Percentiles rank a stretch among this genome's conserved stretches.
phyloP scores from a whole-genome alignment of 2,329 filamentous ascomycete species.

The Pyricularia pennisetigena region DNA sequence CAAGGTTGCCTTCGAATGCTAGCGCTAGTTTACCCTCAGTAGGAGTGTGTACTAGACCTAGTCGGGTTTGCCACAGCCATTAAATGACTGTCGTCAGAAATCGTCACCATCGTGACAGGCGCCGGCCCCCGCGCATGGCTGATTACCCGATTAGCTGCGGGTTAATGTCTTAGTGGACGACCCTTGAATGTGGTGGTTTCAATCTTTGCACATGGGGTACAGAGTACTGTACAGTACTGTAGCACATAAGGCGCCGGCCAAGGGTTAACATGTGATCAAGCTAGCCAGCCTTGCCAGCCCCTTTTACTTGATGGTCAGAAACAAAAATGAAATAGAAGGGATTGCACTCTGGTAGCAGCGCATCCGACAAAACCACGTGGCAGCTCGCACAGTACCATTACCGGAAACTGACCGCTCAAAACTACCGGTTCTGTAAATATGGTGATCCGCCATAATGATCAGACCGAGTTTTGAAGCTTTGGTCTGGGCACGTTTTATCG shows the following conservation, averaged over 20 bases:
- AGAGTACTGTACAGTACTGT: no score
- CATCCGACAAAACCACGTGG: background rate
- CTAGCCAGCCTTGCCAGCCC: background rate
- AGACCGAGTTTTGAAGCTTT: background rate
- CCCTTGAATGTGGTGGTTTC: background rate
- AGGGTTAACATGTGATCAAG: background rate
- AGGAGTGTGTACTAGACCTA: background rate
- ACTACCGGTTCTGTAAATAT: background rate
- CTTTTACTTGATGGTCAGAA: background rate
- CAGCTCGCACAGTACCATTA: background rate
- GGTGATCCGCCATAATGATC: background rate
- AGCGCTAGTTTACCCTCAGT: background rate
- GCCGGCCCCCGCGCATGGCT: background rate
- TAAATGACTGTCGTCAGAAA: background rate
- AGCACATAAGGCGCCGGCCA: background rate
- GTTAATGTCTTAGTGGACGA: background rate
- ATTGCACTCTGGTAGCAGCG: no score
- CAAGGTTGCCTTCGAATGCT: background rate
- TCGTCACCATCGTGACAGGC: background rate
- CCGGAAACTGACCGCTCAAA: background rate
- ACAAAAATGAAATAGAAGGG: background rate
- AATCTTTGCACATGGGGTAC: background rate
- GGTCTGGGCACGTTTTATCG: background rate
- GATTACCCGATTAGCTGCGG: background rate
- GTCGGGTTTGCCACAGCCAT: background rate